Conservation (phyloP, 2,329 filamentous ascomycete genomes). For the Fusarium proliferatum region DNA sequence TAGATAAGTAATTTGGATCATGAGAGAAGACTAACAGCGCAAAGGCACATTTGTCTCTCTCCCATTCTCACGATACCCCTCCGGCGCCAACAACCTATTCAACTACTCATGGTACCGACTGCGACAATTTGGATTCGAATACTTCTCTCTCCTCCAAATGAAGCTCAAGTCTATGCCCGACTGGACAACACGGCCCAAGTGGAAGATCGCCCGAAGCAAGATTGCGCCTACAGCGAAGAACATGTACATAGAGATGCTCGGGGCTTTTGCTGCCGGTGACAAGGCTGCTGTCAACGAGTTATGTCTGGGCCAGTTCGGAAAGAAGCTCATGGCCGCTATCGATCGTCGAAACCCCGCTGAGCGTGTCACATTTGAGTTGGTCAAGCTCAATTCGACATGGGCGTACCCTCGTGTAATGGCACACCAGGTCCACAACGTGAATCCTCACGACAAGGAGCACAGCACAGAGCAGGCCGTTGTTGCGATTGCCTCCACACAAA, state of each 20-base stretch:
- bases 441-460: constrained; percentile 53
- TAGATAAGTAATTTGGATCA: background rate
- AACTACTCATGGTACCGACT: constrained; percentile 53
- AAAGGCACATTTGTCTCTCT: constrained; percentile 62
- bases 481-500: constrained; percentile 67
- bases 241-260: constrained; percentile 71
- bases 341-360: constrained; percentile 60
- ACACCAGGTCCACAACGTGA: constrained; percentile 63
- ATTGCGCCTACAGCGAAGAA: constrained; percentile 65
- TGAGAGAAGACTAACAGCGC: background rate
- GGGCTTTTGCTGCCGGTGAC: constrained; percentile 70
- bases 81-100: constrained; percentile 44
- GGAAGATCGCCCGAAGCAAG: constrained; percentile 55
- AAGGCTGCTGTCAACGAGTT: constrained; percentile 60
- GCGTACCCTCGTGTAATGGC: constrained; percentile 64
- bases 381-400: constrained; percentile 58
- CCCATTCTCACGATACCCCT: constrained; percentile 51
- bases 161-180: constrained; percentile 60
- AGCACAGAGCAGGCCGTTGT: constrained; percentile 67
- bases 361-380: constrained; percentile 64
- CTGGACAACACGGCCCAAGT: constrained; percentile 55
- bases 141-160: constrained; percentile 50
- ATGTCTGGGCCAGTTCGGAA: constrained; percentile 64
- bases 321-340: constrained; percentile 64
- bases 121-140: constrained; percentile 51